phyloP scores from a whole-genome alignment of 139 green algal genomes.

The Chlamydomonas incerta region DNA sequence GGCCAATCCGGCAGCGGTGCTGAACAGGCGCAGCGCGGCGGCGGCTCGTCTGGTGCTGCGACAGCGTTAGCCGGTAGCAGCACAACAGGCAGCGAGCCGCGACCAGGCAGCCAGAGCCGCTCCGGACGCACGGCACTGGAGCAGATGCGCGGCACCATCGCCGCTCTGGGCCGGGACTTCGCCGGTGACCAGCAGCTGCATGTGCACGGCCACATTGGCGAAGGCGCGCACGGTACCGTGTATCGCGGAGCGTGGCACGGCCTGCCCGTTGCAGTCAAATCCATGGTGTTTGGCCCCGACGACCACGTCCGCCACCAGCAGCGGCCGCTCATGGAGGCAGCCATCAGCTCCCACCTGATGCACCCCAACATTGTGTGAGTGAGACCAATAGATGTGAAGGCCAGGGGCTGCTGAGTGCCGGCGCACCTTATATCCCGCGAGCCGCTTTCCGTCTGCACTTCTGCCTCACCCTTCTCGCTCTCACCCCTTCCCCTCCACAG shows the following conservation, averaged over 20 bases:
- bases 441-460: too few species aligned
- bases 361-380: slow-evolving; percentile 54
- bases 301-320: slow-evolving; percentile 15
- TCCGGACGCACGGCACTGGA: background rate
- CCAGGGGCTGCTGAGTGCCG: too few species aligned
- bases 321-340: slow-evolving; percentile 38
- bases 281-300: slow-evolving; percentile 34
- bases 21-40: background rate
- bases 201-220: slow-evolving; percentile 31
- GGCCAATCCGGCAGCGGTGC: too few species aligned
- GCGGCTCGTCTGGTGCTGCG: too few species aligned
- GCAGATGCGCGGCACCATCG: slow-evolving; percentile 10
- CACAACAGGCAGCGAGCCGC: background rate
- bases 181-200: slow-evolving; percentile 35
- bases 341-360: slow-evolving; percentile 48
- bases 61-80: background rate
- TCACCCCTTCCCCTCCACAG: background rate
- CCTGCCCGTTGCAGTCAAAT: slow-evolving; percentile 45
- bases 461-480: background rate
- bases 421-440: too few species aligned
- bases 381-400: too few species aligned
- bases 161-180: slow-evolving; percentile 11
- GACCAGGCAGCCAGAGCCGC: background rate
- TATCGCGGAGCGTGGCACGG: slow-evolving; percentile 41
- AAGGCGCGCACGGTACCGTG: slow-evolving; percentile 42